These are phyloP conservation scores for Verticillium albo-atrum DNA, from an alignment of 2,329 filamentous ascomycete species.

Conservation along the genomic window DNA sequence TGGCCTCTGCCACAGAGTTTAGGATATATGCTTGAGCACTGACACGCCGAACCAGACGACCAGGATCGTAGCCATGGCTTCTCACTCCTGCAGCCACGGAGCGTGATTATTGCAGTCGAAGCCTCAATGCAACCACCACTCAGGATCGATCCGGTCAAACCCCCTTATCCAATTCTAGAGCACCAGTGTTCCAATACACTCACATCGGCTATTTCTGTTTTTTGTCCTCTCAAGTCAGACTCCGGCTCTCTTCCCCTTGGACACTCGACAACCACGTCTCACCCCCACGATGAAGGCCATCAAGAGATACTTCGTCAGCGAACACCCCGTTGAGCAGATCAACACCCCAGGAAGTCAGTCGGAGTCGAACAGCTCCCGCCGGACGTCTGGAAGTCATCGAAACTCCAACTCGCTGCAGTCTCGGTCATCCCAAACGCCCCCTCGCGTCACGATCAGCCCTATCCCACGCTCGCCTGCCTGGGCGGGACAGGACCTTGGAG, in stretches of 20 bases:
- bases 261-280: too few relatives aligned
- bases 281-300: conserved; percentile 10
- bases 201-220: too few relatives aligned
- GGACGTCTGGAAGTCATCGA: neutral
- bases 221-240: neutral
- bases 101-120: neutral
- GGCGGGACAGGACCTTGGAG: conserved; percentile 8
- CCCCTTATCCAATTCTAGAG: too few relatives aligned
- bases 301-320: conserved; percentile 10
- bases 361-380: neutral
- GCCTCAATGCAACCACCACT: neutral
- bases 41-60: neutral
- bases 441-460: neutral
- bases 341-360: neutral
- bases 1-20: neutral
- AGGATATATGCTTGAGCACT: neutral
- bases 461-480: neutral
- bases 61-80: neutral
- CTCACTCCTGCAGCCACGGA: neutral
- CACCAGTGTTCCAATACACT: too few relatives aligned
- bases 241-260: neutral
- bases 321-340: neutral
- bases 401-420: neutral
- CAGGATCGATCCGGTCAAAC: neutral
- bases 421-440: conserved; percentile 3